A percentile compares a stretch with the other conserved stretches of the same genome.
Evolutionary conservation across 345 rosid species (phyloP).

Genomic region (Cochlearia excelsa): DNA sequence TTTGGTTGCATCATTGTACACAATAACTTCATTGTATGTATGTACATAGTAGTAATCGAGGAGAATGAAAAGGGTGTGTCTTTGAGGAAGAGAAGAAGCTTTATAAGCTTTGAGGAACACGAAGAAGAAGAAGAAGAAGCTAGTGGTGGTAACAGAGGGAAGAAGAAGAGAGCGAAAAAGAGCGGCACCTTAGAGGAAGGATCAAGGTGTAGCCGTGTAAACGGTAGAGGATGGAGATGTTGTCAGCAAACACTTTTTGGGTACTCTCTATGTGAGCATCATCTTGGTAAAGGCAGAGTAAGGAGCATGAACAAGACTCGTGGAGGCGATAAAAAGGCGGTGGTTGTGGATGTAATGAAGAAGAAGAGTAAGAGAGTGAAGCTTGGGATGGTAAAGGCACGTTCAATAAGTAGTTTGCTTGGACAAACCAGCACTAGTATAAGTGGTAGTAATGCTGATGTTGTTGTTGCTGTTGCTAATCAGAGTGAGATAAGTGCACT

Average conservation of each 20-base stretch:
- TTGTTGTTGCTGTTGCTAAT: background rate
- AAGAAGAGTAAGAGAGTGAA: slow-evolving; percentile 56
- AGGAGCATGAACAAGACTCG: slow-evolving; percentile 53
- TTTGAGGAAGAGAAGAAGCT: slow-evolving; percentile 61
- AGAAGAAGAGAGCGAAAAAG: slow-evolving; percentile 50
- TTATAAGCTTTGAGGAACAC: slow-evolving; percentile 40
- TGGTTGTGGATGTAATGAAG: slow-evolving; percentile 15
- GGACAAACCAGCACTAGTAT: slow-evolving; percentile 44
- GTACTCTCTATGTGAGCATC: slow-evolving; percentile 95
- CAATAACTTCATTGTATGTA: background rate
- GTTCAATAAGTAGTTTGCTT: slow-evolving; percentile 87
- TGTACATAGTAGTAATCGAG: slow-evolving; percentile 40
- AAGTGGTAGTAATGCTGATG: background rate
- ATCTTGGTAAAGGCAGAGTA: slow-evolving; percentile 89
- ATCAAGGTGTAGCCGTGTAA: slow-evolving; percentile 90
- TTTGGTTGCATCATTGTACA: slow-evolving; percentile 24
- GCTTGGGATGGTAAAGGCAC: slow-evolving; percentile 90
- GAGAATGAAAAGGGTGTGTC: slow-evolving; percentile 49
- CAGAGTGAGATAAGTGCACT: slow-evolving; percentile 36
- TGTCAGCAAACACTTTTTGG: slow-evolving; percentile 89
- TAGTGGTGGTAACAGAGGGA: slow-evolving; percentile 29
- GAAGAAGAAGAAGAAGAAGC: slow-evolving; percentile 29
- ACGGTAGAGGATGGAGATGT: slow-evolving; percentile 98
- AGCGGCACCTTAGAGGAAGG: slow-evolving; percentile 61
- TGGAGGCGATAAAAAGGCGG: slow-evolving; percentile 26